Base-by-base conservation (phyloP, 2,329 filamentous ascomycete genomes). In the Colletotrichum camelliae region DNA sequence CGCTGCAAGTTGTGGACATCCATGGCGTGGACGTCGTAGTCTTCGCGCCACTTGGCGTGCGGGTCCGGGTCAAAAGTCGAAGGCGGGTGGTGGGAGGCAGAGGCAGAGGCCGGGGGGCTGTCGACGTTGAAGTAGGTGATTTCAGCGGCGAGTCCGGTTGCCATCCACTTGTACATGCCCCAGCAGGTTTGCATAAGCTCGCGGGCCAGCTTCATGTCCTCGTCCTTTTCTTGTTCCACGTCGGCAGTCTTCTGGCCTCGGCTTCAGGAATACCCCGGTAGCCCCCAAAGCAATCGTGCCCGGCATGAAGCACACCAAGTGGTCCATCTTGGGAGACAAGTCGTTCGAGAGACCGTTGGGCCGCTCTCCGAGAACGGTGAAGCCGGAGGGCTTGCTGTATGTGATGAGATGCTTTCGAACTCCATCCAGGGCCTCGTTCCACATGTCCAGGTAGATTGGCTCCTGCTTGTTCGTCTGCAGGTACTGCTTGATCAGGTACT, bases 401-500 rank as follows among this genome's bases (percentile, higher is more conserved):
- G 96, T 96, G 78, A 99, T 88, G 35, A 99, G 91, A 82, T 99
- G 93, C 85, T 98, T 98, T 81, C 96, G 95, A 72, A 98, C 93
- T 66, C 96, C 97, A 18, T 88, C 88, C 61, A 99, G 88, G 16
- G 95, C 90, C 82, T 99, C 94, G 52, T 96, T 90, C 96, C 97
- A 99, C 93, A 99, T 95, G 16, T 97, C 94, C 78, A 93, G 89
- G 84, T 99, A 99, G 18, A 98, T 86, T 1, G 92, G 89, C 83
- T 99, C 96, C 81, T 96, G 89, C 82, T 94, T 92, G 72, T 94
- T 95, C 15, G 97, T 99, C 85, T 99, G 97, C 24, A 98, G 89
- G 83, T 98, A 98, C 84, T 99, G 97, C 87, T 99, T 99, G 88
- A 98, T 97, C 67, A 99, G 91, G 84, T 99, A 99, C 86, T 99